phyloP scores from a whole-genome alignment of 257 asterid species.

The Solanum appendiculatum region DNA sequence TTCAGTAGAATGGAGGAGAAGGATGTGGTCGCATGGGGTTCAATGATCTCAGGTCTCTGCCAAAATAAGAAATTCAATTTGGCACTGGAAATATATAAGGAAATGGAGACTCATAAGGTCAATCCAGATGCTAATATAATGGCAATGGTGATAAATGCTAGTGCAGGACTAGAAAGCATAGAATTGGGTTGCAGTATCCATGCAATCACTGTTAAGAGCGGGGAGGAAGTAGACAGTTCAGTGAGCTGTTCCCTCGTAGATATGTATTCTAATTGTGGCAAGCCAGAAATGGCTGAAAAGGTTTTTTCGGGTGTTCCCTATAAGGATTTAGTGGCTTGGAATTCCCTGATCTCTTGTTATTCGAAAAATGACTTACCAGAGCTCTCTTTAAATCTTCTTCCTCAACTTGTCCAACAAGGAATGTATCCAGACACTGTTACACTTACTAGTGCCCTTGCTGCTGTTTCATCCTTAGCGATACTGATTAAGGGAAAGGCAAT shows the following conservation, averaged over 20 bases:
- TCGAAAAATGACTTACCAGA: constrained; percentile 46
- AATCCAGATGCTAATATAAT: constrained; percentile 48
- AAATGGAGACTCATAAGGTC: constrained; percentile 39
- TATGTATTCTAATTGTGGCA: constrained; percentile 48
- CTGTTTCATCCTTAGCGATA: constrained; percentile 61
- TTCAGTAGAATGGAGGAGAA: constrained; percentile 47
- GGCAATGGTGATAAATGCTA: constrained; percentile 36
- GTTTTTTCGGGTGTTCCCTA: constrained; percentile 31
- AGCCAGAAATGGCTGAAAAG: constrained; percentile 31
- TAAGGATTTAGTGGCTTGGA: constrained; percentile 81
- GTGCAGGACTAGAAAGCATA: constrained; percentile 21
- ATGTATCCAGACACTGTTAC: constrained; percentile 50
- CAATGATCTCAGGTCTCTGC: constrained; percentile 51
- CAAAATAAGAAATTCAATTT: constrained; percentile 39
- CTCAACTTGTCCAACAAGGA: constrained; percentile 43
- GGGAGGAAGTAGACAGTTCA: constrained; percentile 45
- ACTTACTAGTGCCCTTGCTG: constrained; percentile 45
- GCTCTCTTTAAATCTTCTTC: constrained; percentile 47
- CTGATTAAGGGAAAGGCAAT: constrained; percentile 57
- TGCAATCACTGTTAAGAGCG: constrained; percentile 53
- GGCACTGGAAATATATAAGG: constrained; percentile 40
- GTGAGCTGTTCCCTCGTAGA: constrained; percentile 55
- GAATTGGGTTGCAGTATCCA: constrained; percentile 46
- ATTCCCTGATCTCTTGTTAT: constrained; percentile 62
- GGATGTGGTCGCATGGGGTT: constrained; percentile 86